Evolutionary conservation across 1,139 yeast species (phyloP).

Genomic region (Nakaseomyces bracarensis): DNA sequence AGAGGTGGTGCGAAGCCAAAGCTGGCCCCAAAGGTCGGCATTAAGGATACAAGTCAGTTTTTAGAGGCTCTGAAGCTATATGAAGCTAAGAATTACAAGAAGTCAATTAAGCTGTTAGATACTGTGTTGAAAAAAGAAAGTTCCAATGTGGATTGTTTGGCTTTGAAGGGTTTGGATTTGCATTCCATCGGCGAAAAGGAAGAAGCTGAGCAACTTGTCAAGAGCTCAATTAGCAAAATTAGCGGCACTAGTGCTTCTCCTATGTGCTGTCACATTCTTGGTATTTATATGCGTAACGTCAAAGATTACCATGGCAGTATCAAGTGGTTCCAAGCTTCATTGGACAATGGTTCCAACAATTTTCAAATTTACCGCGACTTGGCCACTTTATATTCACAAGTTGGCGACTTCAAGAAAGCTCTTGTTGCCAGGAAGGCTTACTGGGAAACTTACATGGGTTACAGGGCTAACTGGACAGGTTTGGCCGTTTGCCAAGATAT

Average conservation of each 20-base stretch:
- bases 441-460: slow-evolving; percentile 72
- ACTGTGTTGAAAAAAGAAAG: slow-evolving; percentile 68
- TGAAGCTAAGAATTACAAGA: slow-evolving; percentile 80
- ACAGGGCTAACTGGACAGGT: slow-evolving; percentile 87
- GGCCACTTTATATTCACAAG: slow-evolving; percentile 70
- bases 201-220: slow-evolving; percentile 59
- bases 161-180: slow-evolving; percentile 73
- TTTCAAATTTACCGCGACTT: slow-evolving; percentile 75
- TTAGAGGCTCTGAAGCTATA: slow-evolving; percentile 75
- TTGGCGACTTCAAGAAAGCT: slow-evolving; percentile 61
- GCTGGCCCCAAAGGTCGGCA: slow-evolving; percentile 16
- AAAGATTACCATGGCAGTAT: slow-evolving; percentile 71
- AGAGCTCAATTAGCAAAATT: slow-evolving; percentile 53
- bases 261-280: slow-evolving; percentile 77
- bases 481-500: slow-evolving; percentile 81
- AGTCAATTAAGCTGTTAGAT: slow-evolving; percentile 71
- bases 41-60: slow-evolving; percentile 62
- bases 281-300: slow-evolving; percentile 67
- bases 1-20: slow-evolving; percentile 17
- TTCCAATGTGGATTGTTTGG: slow-evolving; percentile 70
- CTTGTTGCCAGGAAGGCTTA: slow-evolving; percentile 57
- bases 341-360: slow-evolving; percentile 73
- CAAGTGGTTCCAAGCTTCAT: slow-evolving; percentile 69
- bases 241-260: slow-evolving; percentile 41
- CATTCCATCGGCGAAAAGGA: slow-evolving; percentile 45